Percentiles rank a stretch among this genome's conserved stretches.
Evolutionary conservation across 306 rosid genomes (phyloP).

Genomic region (Heteromeles arbutifolia): DNA sequence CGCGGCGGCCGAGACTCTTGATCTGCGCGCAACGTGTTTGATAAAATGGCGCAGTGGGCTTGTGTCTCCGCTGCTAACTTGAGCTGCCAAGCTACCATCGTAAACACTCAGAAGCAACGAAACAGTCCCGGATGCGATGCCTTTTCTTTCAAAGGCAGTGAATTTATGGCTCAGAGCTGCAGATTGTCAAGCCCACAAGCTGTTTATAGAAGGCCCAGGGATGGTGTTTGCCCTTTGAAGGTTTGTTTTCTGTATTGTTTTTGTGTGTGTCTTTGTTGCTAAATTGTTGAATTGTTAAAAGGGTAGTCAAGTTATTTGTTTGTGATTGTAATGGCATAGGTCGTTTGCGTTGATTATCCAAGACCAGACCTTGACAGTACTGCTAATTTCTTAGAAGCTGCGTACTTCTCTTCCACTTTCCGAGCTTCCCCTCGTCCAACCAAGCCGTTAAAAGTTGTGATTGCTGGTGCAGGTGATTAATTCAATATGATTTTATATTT

Average conservation of each 20-base stretch:
- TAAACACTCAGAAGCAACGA: conserved; percentile 15
- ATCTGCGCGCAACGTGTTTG: background rate
- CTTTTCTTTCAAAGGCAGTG: conserved; percentile 46
- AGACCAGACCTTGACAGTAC: conserved; percentile 79
- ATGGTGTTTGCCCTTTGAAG: conserved; percentile 41
- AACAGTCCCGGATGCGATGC: conserved; percentile 26
- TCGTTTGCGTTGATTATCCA: conserved; percentile 81
- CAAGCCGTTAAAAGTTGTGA: conserved; percentile 63
- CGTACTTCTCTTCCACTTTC: conserved; percentile 69
- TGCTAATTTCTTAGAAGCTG: conserved; percentile 76
- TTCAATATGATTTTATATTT: background rate
- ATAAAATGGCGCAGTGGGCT: conserved; percentile 51
- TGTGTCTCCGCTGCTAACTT: conserved; percentile 51
- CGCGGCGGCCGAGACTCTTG: background rate
- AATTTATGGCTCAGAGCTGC: conserved; percentile 37
- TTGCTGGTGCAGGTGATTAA: conserved; percentile 92
- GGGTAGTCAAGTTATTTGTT: background rate
- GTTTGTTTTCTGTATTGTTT: conserved; percentile 14
- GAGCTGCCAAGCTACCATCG: conserved; percentile 23
- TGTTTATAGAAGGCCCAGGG: conserved; percentile 23
- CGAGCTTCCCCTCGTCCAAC: conserved; percentile 59
- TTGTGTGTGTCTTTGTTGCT: background rate
- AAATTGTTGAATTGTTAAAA: background rate
- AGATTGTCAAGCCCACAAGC: conserved; percentile 24
- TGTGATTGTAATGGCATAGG: conserved; percentile 18